These are phyloP conservation scores for Nothophytophthora sp. DNA, from an alignment of 352 stramenopile genomes.

Conservation along the genomic window DNA sequence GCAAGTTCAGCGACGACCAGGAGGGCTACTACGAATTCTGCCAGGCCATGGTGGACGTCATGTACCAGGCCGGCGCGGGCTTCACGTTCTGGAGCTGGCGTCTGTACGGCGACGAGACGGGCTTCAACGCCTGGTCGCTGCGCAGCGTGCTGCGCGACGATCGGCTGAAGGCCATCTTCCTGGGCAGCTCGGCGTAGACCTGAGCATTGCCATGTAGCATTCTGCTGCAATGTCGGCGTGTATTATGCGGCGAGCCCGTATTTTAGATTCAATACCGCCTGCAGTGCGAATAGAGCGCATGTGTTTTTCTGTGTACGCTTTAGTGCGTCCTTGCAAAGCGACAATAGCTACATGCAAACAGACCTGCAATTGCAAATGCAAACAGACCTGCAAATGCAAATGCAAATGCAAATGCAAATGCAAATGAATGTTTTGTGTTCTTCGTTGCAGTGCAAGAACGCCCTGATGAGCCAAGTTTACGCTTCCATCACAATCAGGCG, in stretches of 20 bases:
- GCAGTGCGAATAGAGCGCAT: too few species aligned
- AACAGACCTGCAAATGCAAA: too few species aligned
- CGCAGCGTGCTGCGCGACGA: constrained; percentile 58
- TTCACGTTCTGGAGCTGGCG: constrained; percentile 79
- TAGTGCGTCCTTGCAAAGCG: too few species aligned
- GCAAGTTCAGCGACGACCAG: constrained; percentile 51
- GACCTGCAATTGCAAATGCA: too few species aligned
- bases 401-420: too few species aligned
- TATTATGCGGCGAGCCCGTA: constrained; percentile 5
- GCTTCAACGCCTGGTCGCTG: constrained; percentile 66
- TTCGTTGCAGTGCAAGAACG: too few species aligned
- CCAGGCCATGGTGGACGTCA: constrained; percentile 48
- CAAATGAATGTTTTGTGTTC: too few species aligned
- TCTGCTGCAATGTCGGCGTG: background rate
- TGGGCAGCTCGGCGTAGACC: constrained; percentile 6
- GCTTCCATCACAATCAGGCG: too few species aligned
- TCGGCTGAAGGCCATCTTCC: constrained; percentile 26
- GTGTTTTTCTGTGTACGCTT: too few species aligned
- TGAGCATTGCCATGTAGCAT: constrained; percentile 2
- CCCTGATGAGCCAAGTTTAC: too few species aligned
- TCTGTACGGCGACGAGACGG: constrained; percentile 56
- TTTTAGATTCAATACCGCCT: too few species aligned
- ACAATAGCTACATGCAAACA: too few species aligned
- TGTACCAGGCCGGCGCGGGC: constrained; percentile 53
- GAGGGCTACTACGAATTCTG: constrained; percentile 54